A percentile compares a stretch with the other conserved stretches of the same genome.
Conservation (phyloP, 257 asterid species). For the Capsicum baccatum region DNA sequence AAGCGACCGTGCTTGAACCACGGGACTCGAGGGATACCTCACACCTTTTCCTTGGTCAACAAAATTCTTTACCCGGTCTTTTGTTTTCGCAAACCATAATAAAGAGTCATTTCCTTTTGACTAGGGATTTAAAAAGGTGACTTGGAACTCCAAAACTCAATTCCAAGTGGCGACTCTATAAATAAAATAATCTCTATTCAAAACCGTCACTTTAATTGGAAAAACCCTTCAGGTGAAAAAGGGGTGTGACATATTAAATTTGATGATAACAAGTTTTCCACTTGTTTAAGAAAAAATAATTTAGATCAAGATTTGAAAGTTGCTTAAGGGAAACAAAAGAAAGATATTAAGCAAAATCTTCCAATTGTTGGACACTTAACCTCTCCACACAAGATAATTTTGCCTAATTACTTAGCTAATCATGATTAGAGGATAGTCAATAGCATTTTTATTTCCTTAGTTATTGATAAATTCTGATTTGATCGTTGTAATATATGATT, state of each 20-base stretch:
- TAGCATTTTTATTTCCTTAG: not conserved
- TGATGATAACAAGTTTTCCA: constrained; percentile 9
- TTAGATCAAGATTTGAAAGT: not conserved
- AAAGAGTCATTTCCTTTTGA: no score
- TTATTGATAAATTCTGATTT: not conserved
- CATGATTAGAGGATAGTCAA: not conserved
- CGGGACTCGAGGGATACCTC: no score
- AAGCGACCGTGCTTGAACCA: no score
- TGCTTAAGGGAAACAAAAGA: not conserved
- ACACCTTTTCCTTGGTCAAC: no score
- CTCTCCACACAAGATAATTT: not conserved
- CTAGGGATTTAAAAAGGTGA: no score
- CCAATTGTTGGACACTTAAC: not conserved
- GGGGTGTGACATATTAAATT: not conserved
- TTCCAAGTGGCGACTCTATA: no score
- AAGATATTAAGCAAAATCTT: not conserved
- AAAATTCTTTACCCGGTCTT: no score
- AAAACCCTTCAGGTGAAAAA: no score
- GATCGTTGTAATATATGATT: not conserved
- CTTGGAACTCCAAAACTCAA: no score
- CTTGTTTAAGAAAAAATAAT: not conserved
- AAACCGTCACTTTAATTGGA: no score
- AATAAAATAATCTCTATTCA: no score
- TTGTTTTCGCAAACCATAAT: no score
- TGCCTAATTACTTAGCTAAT: not conserved